Evolutionary conservation across 2,329 filamentous ascomycete species (phyloP), one percentile per base, ranked within the genome.

Genomic region (Escovopsis sp.): DNA sequence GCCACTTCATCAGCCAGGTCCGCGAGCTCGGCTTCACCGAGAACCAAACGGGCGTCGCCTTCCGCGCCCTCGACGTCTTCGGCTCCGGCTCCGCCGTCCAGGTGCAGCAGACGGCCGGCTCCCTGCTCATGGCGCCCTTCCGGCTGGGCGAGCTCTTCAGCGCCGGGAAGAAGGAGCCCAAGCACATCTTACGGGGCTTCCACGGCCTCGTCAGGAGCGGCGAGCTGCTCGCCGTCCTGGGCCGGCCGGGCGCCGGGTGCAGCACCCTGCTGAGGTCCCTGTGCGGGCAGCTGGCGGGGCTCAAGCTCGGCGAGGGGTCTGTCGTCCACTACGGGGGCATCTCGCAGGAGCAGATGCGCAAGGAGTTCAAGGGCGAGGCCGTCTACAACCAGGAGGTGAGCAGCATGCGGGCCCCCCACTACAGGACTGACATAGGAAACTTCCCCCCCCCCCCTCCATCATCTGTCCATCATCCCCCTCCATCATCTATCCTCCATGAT

Each of bases 371-470:
- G 39, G 75, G 74, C 28, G 76, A 75, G 53, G 66, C 77, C 2
- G 62, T 83, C 11, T 87, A 88, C 52, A 85, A 84, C 45, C 76
- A 83, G 12, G 82, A 88, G 56, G 73, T 59, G 38, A 27, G 36
- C 23, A 28, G 2, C n/a, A n/a, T n/a, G n/a, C n/a, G n/a, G n/a
- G n/a, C n/a, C n/a, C n/a, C n/a, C n/a, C n/a, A n/a, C n/a, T n/a
- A n/a, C n/a, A n/a, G n/a, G n/a, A n/a, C n/a, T n/a, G n/a, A n/a
- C n/a, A n/a, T n/a, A n/a, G n/a, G n/a, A n/a, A n/a, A n/a, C n/a
- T n/a, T n/a, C n/a, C n/a, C n/a, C n/a, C n/a, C n/a, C n/a, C n/a
- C n/a, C n/a, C n/a, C n/a, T n/a, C n/a, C n/a, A n/a, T n/a, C n/a
- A n/a, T n/a, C n/a, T n/a, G n/a, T n/a, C n/a, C n/a, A n/a, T n/a